These are phyloP conservation scores for Haematococcus lacustris DNA, from an alignment of 139 green algal species.

Conservation along the genomic window DNA sequence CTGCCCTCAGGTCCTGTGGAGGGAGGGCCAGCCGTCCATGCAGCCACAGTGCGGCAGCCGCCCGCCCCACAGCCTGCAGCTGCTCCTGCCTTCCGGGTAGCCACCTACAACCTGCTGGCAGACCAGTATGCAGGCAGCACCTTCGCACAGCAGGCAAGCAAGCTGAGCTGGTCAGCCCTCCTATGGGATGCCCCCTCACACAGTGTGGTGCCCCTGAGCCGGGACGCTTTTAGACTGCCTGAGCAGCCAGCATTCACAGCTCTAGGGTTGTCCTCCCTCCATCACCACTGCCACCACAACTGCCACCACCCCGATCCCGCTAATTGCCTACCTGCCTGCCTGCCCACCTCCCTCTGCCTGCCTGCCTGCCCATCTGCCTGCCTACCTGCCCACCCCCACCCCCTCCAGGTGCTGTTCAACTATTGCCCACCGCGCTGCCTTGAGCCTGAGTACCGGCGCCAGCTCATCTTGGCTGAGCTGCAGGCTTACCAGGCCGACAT, in stretches of 20 bases:
- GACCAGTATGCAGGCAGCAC: constrained; percentile 78
- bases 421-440: constrained; percentile 54
- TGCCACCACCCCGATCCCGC: too few species aligned
- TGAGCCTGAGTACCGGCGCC: constrained; percentile 64
- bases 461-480: constrained; percentile 76
- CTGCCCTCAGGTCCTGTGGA: constrained; percentile 31
- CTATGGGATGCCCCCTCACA: too few species aligned
- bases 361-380: too few species aligned
- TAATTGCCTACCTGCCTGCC: too few species aligned
- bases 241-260: too few species aligned
- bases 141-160: constrained; percentile 48
- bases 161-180: too few species aligned
- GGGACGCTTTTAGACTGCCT: too few species aligned
- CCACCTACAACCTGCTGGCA: constrained; percentile 91
- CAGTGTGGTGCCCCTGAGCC: too few species aligned
- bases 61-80: constrained; percentile 3
- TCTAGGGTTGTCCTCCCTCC: too few species aligned
- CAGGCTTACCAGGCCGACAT: constrained; percentile 56
- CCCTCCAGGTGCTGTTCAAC: constrained; percentile 51
- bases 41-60: constrained; percentile 13
- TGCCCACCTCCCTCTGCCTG: too few species aligned
- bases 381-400: not conserved
- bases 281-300: too few species aligned
- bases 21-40: constrained; percentile 19
- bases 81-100: constrained; percentile 43